Percentiles rank a stretch among this genome's conserved stretches.
Conservation (phyloP, 345 rosid genomes). For the Sisymbrium altissimum region DNA sequence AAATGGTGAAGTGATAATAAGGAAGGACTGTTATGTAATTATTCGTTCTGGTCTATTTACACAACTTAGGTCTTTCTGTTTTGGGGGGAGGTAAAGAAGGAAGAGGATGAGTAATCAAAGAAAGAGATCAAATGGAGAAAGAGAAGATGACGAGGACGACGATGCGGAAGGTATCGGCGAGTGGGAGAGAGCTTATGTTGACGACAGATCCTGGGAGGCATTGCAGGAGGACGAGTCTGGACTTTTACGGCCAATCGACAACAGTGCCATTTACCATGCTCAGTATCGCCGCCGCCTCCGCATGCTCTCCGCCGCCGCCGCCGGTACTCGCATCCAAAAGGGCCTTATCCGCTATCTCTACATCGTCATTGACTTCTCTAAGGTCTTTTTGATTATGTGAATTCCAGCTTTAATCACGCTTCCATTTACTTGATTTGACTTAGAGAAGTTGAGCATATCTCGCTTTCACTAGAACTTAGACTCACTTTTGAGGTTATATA, state of each 20-base stretch:
- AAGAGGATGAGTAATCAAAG: slow-evolving; percentile 42
- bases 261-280: slow-evolving; percentile 62
- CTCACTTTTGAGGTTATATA: not conserved
- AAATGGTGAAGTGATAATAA: not conserved
- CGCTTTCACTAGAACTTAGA: not conserved
- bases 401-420: not conserved
- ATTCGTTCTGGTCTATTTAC: not conserved
- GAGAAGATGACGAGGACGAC: slow-evolving; percentile 70
- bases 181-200: slow-evolving; percentile 75
- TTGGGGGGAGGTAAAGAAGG: not conserved
- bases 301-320: slow-evolving; percentile 49
- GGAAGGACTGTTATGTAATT: not conserved
- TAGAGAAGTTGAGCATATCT: not conserved
- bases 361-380: slow-evolving; percentile 76
- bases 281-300: slow-evolving; percentile 72
- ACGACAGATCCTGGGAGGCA: slow-evolving; percentile 86
- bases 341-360: slow-evolving; percentile 91
- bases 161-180: slow-evolving; percentile 58
- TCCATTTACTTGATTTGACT: not conserved
- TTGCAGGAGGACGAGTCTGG: slow-evolving; percentile 95
- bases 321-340: slow-evolving; percentile 76
- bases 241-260: slow-evolving; percentile 66
- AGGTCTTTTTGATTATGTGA: not conserved
- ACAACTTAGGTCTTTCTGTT: not conserved
- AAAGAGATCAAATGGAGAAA: slow-evolving; percentile 40